phyloP scores from a whole-genome alignment of 495 filamentous ascomycete species.

The Talaromyces wortmannii region DNA sequence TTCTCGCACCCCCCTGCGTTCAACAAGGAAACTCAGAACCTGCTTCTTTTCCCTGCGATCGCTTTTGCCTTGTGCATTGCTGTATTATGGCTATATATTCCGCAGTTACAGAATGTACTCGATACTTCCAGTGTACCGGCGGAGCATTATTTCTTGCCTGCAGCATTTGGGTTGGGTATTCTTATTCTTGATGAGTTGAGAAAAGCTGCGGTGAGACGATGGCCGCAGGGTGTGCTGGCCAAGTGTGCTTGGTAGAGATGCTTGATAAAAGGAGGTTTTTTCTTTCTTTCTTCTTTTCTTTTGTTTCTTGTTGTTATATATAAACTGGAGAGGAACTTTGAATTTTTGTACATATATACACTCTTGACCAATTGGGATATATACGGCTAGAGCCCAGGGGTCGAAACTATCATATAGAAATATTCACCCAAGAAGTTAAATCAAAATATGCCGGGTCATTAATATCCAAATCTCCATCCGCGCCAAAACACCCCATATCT shows the following conservation, averaged over 20 bases:
- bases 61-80: conserved; percentile 39
- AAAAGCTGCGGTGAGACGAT: conserved; percentile 37
- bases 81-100: conserved; percentile 45
- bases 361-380: too few species aligned
- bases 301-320: too few species aligned
- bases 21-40: conserved; percentile 38
- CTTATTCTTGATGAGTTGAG: conserved; percentile 42
- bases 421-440: background rate
- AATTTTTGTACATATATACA: too few species aligned
- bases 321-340: too few species aligned
- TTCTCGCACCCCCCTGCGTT: conserved; percentile 43
- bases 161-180: conserved; percentile 40
- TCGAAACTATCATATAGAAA: background rate
- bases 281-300: too few species aligned
- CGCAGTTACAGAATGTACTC: conserved; percentile 40
- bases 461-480: background rate
- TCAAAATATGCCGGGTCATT: conserved; percentile 1
- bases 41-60: conserved; percentile 38
- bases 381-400: too few species aligned
- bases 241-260: conserved; percentile 34
- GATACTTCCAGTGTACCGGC: conserved; percentile 39
- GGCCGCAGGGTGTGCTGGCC: conserved; percentile 33
- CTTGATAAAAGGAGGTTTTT: too few species aligned
- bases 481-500: background rate
- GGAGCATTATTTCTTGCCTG: conserved; percentile 44